These are phyloP conservation scores for Lipomyces mesembrius DNA, from an alignment of 805 yeast genomes.

Conservation along the genomic window DNA sequence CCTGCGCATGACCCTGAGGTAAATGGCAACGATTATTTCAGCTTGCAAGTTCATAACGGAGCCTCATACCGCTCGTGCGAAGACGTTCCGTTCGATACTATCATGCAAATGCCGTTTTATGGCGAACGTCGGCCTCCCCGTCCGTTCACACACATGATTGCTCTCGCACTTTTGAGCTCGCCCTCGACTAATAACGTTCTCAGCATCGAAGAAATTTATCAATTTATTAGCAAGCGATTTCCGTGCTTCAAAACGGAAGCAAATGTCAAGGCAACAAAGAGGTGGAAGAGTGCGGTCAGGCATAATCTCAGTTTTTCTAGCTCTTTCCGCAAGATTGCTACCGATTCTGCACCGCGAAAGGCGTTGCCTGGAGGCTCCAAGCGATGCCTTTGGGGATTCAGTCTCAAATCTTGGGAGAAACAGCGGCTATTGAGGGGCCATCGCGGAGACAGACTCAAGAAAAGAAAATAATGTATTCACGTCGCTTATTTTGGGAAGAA, in stretches of 20 bases:
- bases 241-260: slow-evolving; percentile 15
- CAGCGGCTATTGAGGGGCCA: slow-evolving; percentile 17
- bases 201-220: slow-evolving; percentile 19
- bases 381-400: slow-evolving; percentile 16
- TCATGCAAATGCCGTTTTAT: slow-evolving; percentile 9
- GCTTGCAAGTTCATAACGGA: slow-evolving; percentile 17
- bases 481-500: neutral
- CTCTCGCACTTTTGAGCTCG: slow-evolving; percentile 17
- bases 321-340: slow-evolving; percentile 16
- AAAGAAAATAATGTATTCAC: neutral
- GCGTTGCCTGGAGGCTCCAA: slow-evolving; percentile 3
- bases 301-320: slow-evolving; percentile 17
- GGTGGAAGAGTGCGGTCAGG: slow-evolving; percentile 25
- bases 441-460: neutral
- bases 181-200: slow-evolving; percentile 2
- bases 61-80: slow-evolving; percentile 24
- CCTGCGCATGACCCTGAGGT: neutral
- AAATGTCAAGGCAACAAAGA: neutral
- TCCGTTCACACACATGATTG: slow-evolving; percentile 23
- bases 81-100: slow-evolving; percentile 15
- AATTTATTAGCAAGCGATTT: slow-evolving; percentile 5
- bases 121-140: slow-evolving; percentile 17
- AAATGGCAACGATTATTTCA: neutral
- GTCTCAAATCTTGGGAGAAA: slow-evolving; percentile 9
- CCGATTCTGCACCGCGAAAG: slow-evolving; percentile 3